These are phyloP conservation scores for Puccinia sorghi DNA, from an alignment of 1,284 basidiomycete species.

Conservation along the genomic window DNA sequence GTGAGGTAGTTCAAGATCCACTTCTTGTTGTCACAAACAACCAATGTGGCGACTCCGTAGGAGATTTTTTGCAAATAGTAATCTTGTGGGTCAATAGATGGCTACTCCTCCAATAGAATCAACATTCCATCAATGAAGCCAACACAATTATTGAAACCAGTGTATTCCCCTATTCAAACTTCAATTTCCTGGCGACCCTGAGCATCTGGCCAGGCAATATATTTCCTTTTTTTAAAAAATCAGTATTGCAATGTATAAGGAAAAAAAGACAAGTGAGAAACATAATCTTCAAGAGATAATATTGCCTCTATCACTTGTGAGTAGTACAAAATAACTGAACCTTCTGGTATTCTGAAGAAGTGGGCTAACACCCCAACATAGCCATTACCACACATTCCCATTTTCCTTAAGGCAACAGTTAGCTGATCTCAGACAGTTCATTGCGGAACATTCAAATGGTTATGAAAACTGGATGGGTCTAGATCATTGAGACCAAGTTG, in stretches of 20 bases:
- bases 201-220: not conserved
- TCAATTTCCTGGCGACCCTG: not conserved
- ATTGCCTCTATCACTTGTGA: conserved; percentile 15
- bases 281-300: not conserved
- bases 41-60: not conserved
- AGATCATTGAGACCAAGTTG: not conserved
- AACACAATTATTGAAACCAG: conserved; percentile 13
- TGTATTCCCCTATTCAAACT: not conserved
- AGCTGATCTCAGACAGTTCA: not conserved
- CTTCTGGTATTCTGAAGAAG: conserved; percentile 2
- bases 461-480: not conserved
- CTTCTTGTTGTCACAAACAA: conserved; percentile 24
- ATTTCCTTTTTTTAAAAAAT: not conserved
- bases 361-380: not conserved
- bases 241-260: not conserved
- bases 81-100: not conserved
- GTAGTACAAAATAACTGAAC: conserved; percentile 12
- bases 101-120: conserved; percentile 21
- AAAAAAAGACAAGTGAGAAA: not conserved
- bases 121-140: conserved; percentile 20
- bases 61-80: not conserved
- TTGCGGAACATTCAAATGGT: not conserved
- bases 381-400: not conserved
- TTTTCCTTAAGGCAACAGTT: not conserved
- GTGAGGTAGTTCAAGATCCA: not conserved